phyloP scores from a whole-genome alignment of 139 green algal genomes.

The Klebsormidium nitens region DNA sequence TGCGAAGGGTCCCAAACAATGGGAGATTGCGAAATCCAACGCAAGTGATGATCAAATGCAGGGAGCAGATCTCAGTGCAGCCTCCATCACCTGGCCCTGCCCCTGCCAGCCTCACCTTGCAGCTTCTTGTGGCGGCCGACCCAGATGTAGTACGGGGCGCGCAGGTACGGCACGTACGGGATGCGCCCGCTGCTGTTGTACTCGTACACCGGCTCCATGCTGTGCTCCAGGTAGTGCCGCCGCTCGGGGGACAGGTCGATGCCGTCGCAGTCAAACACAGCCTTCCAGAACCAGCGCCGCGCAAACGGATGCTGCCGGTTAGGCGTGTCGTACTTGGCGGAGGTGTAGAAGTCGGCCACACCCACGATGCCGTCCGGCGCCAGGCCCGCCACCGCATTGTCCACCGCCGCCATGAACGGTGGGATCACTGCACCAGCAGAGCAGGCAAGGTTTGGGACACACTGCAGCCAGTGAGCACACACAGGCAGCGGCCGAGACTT shows the following conservation, averaged over 20 bases:
- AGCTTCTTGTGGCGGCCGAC: constrained; percentile 53
- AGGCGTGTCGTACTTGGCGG: constrained; percentile 83
- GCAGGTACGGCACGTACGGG: constrained; percentile 87
- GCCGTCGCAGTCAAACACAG: constrained; percentile 67
- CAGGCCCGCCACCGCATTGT: constrained; percentile 80
- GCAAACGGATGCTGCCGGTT: constrained; percentile 81
- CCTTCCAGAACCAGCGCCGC: constrained; percentile 93
- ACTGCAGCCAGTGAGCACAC: no score
- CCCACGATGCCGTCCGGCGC: constrained; percentile 74
- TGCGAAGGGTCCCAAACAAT: no score
- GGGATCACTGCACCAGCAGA: constrained; percentile 77
- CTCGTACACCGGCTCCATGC: constrained; percentile 66
- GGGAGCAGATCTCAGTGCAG: no score
- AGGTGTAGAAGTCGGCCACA: constrained; percentile 90
- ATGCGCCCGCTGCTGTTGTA: constrained; percentile 84
- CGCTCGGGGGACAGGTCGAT: constrained; percentile 94
- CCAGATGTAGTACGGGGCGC: constrained; percentile 92
- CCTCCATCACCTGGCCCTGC: no score
- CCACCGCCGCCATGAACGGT: constrained; percentile 86
- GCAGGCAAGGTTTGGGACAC: constrained; percentile 1
- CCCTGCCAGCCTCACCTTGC: no score
- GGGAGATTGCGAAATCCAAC: no score
- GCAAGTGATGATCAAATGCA: no score
- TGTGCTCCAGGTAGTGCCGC: constrained; percentile 85
- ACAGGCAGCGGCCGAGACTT: no score